Evolutionary conservation across 208 protist genomes (phyloP).

Genomic region (Herpetomonas tarakana): DNA sequence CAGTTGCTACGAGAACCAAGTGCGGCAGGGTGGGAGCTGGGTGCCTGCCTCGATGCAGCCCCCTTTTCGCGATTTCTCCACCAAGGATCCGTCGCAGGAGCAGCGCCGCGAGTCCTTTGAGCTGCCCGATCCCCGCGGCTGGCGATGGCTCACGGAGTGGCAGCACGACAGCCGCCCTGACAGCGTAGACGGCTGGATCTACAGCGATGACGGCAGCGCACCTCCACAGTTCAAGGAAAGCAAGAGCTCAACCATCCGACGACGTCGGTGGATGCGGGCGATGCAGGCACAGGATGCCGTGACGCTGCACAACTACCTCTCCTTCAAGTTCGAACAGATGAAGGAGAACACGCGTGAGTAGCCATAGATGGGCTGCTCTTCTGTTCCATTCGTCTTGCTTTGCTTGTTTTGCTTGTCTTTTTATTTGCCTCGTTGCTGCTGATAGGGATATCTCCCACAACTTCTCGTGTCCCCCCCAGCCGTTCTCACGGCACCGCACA

Average conservation of each 20-base stretch:
- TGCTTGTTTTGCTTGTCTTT: no score
- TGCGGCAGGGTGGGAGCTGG: conserved; percentile 30
- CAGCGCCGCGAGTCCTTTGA: conserved; percentile 28
- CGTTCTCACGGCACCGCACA: no score
- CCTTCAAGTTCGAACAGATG: conserved; percentile 7
- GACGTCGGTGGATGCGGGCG: conserved; percentile 43
- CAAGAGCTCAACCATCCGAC: conserved; percentile 19
- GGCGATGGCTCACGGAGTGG: conserved; percentile 58
- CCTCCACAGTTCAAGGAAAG: conserved; percentile 23
- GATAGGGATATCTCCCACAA: no score
- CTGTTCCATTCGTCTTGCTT: neutral
- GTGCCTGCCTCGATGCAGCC: conserved; percentile 24
- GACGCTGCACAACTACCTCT: conserved; percentile 41
- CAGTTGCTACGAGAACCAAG: conserved; percentile 62
- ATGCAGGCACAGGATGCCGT: conserved; percentile 61
- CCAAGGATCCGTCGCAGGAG: conserved; percentile 17
- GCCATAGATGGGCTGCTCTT: neutral
- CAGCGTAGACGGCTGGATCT: conserved; percentile 54
- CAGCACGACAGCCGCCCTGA: conserved; percentile 34
- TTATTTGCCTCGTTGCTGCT: no score
- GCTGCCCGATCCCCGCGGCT: conserved; percentile 35
- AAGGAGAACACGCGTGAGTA: neutral
- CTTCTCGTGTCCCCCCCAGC: no score
- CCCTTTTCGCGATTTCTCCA: conserved; percentile 31
- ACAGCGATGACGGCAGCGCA: conserved; percentile 20